Evolutionary conservation across 208 protist genomes (phyloP), one percentile per base, ranked within the genome.

Genomic region (Tritrichomonas foetus): DNA sequence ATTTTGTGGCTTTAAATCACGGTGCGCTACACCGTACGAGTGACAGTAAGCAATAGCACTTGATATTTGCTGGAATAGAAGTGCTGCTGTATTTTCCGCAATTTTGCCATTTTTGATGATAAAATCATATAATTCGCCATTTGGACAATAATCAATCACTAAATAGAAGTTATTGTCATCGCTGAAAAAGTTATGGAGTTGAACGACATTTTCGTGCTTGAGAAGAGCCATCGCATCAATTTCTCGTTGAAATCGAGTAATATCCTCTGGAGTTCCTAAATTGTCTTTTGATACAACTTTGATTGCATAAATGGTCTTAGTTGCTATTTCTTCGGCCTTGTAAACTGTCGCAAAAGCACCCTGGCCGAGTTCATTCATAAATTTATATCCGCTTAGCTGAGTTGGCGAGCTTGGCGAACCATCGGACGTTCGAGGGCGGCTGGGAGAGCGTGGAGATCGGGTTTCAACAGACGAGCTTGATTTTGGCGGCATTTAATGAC

Each of bases 151-250:
- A 82, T 82, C 74, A n/a, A 82, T 47, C 16, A 82, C 74, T 30
- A 82, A 50, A 50, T 82, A 82, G 50, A 82, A 82, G 50, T 82
- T 82, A 50, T 82, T 82, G 0, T 82, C 74, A 41, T 82, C 74
- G 9, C 33, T 47, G 22, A 82, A 82, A 39, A 82, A 82, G 50
- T 82, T 39, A 41, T 82, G 39, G 14, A 82, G 22, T 27, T 82
- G 33, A 1, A 82, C 74, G 39, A 82, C 50, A 30, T 82, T 82
- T 47, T 82, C 74, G 39, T 82, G 74, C 30, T 49, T 82, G 1
- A 82, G 33, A 39, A 47, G 27, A 9, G 74, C 74, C 22, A 39
- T 82, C 25, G 74, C n/a, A 30, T 82, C 74, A n/a, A 82, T 82
- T 82, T 82, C 74, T 50, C 74, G 74, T 27, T 82, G 74, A 82